Percentiles rank a stretch among this genome's conserved stretches.
Conservation (phyloP, 306 rosid genomes). For the Fragaria iinumae region DNA sequence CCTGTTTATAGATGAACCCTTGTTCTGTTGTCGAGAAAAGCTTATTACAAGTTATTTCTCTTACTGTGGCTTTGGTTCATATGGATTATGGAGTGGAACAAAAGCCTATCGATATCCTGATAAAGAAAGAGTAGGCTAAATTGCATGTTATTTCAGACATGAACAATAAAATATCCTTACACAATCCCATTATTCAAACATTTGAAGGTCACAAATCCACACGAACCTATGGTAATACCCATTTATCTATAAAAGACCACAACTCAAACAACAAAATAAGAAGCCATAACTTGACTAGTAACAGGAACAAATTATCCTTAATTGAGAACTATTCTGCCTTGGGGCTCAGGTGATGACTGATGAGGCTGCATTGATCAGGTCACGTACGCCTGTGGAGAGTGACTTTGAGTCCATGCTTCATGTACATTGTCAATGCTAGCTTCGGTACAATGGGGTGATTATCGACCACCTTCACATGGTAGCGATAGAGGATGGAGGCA, state of each 20-base stretch:
- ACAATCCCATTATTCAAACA: not conserved
- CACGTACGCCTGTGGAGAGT: conserved; percentile 38
- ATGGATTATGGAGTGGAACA: not conserved
- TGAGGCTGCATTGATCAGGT: not conserved
- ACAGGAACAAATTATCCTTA: not conserved
- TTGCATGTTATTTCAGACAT: not conserved
- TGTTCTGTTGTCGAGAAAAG: too few species aligned
- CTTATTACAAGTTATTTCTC: not conserved
- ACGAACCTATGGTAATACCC: not conserved
- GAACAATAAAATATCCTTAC: not conserved
- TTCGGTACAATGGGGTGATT: conserved; percentile 68
- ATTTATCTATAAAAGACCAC: conserved; percentile 1
- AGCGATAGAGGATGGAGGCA: conserved; percentile 58
- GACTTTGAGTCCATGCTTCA: conserved; percentile 76
- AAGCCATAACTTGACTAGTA: not conserved
- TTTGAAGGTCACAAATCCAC: not conserved
- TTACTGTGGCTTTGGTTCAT: not conserved
- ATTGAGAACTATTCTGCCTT: not conserved
- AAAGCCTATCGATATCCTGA: not conserved
- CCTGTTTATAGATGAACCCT: not conserved
- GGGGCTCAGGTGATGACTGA: conserved; percentile 24
- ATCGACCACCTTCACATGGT: conserved; percentile 54
- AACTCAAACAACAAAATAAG: not conserved
- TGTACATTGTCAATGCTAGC: conserved; percentile 81
- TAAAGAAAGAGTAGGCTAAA: not conserved